Base-by-base conservation (phyloP, 441 rosid species). In the Aquilaria agallochum region DNA sequence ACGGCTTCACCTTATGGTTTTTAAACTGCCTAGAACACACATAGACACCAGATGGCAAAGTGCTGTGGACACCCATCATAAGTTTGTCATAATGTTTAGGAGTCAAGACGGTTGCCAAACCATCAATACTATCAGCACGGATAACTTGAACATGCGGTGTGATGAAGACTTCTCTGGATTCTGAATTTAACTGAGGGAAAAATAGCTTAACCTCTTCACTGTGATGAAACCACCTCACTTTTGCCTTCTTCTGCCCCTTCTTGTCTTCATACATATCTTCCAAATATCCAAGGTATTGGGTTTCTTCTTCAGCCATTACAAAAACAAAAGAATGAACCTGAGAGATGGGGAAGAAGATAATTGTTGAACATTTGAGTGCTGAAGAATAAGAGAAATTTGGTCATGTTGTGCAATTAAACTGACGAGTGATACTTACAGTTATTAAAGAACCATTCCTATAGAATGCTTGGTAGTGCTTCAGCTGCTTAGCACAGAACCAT, bases 231-330 rank as follows among this genome's bases (percentile, higher is more conserved):
- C 84, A 79, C 56, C 84, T 72, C 69, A 79, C 78, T 69, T 72
- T 79, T 42, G 76, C 84, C 67, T 76, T 79, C 56, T 79, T 79
- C 64, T 68, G 75, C 42, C 84, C 81, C 63, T 72, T 79, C 55
- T 67, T 76, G 60, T 79, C 73, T 65, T 79, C 84, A 55, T 79
- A 76, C 81, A 79, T 74, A 54, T 76, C 84, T 69, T 79, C 84
- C 73, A 79, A 30, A 50, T 79, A 74, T 47, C 75, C 84, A 66
- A 79, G 67, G 64, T 72, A 65, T 60, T 55, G 61, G 57, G 49
- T 64, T 54, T 69, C 71, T 67, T 71, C 78, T 68, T 74, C 74
- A 13, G 71, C 81, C 73, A 69, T 69, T 64, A 76, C 60, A 48
- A 59, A 76, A 50, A 79, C 81, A 72, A 79, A 79, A 20, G 81